A percentile compares a stretch with the other conserved stretches of the same genome.
Conservation (phyloP, 1,139 yeast genomes). For the Sugiyamaella neomexicana region DNA sequence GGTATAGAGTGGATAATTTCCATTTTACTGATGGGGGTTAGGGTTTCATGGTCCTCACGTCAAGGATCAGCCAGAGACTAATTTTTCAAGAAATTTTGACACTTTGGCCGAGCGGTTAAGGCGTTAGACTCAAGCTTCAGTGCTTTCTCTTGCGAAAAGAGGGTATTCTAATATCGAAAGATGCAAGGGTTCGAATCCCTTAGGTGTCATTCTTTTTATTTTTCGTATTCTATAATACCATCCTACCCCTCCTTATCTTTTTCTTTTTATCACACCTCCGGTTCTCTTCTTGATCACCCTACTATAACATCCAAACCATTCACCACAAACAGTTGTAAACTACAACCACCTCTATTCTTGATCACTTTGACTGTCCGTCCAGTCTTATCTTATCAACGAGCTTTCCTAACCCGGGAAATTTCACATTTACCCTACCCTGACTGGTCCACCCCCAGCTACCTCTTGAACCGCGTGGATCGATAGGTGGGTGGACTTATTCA, state of each 20-base stretch:
- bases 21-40: too few species aligned
- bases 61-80: neutral
- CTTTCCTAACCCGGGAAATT: conserved; percentile 10
- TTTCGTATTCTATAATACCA: neutral
- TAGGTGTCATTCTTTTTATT: conserved; percentile 14
- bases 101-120: conserved; percentile 19
- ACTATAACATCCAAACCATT: too few species aligned
- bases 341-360: too few species aligned
- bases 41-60: neutral
- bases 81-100: conserved; percentile 1
- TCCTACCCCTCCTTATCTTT: neutral
- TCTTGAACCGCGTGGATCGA: neutral
- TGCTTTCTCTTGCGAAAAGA: conserved; percentile 12
- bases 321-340: too few species aligned
- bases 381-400: conserved; percentile 7
- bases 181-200: conserved; percentile 20
- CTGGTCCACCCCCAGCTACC: conserved; percentile 7
- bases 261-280: neutral
- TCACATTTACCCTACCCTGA: conserved; percentile 13
- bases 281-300: too few species aligned
- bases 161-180: conserved; percentile 17
- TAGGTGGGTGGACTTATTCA: neutral
- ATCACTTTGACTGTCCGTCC: too few species aligned
- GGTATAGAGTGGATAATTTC: too few species aligned
- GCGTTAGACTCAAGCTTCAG: conserved; percentile 18